A percentile compares a stretch with the other conserved stretches of the same genome.
Evolutionary conservation across 805 yeast species (phyloP).

Genomic region (Blastobotrys americana): DNA sequence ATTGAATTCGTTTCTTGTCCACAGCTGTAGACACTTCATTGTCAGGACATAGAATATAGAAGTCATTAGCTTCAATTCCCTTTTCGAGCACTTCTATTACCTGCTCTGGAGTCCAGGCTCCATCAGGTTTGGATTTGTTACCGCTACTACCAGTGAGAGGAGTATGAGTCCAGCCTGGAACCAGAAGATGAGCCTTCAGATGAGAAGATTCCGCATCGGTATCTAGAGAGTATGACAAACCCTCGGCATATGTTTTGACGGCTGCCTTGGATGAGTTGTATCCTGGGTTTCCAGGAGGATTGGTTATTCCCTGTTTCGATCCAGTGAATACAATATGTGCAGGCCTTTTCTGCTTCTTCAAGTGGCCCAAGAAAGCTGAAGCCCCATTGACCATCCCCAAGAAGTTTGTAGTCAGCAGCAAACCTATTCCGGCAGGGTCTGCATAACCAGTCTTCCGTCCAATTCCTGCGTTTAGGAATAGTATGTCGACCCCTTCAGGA

Average conservation of each 20-base stretch:
- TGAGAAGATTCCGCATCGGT: conserved; percentile 14
- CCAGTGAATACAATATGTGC: conserved; percentile 22
- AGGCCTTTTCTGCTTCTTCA: conserved; percentile 13
- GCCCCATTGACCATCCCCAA: conserved; percentile 25
- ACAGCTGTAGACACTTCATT: conserved; percentile 21
- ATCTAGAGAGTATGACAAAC: conserved; percentile 22
- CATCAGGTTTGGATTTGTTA: conserved; percentile 20
- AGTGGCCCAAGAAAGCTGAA: conserved; percentile 20
- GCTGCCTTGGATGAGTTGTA: conserved; percentile 56
- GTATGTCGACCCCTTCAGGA: conserved; percentile 16
- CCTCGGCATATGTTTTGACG: conserved; percentile 37
- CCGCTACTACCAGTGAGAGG: conserved; percentile 20
- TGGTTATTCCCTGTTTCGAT: conserved; percentile 28
- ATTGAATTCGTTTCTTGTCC: conserved; percentile 22
- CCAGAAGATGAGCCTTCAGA: conserved; percentile 15
- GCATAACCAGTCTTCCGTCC: conserved; percentile 18
- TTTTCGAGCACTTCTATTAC: conserved; percentile 20
- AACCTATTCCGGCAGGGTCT: conserved; percentile 17
- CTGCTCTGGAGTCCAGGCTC: conserved; percentile 27
- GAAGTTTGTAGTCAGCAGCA: conserved; percentile 21
- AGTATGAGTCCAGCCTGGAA: conserved; percentile 27
- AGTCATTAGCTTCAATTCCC: conserved; percentile 17
- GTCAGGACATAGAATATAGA: conserved; percentile 25
- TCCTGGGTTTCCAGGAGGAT: conserved; percentile 47
- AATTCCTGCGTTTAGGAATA: conserved; percentile 25